A percentile compares a stretch with the other conserved stretches of the same genome.
phyloP scores from a whole-genome alignment of 1,139 yeast genomes.

The Torulaspora globosa region DNA sequence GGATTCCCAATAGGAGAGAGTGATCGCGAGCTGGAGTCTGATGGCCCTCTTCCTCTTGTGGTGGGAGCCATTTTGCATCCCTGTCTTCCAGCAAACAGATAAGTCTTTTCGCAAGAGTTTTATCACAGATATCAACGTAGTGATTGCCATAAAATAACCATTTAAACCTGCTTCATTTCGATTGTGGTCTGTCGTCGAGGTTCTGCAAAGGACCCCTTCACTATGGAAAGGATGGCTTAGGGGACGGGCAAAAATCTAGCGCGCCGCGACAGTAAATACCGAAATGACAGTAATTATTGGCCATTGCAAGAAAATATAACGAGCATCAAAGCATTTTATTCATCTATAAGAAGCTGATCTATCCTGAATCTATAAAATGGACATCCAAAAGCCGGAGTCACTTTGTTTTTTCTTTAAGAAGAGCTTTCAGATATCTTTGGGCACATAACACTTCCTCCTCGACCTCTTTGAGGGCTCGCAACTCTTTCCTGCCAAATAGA shows the following conservation, averaged over 20 bases:
- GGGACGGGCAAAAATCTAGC: not conserved
- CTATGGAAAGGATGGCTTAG: not conserved
- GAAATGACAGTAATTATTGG: not conserved
- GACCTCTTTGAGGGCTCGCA: constrained; percentile 71
- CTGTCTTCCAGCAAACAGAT: not conserved
- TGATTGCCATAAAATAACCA: too few species aligned
- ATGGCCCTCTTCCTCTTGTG: constrained; percentile 1
- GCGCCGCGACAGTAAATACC: constrained; percentile 4
- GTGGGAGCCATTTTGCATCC: not conserved
- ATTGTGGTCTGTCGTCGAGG: not conserved
- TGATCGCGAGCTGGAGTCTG: not conserved
- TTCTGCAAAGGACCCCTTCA: not conserved
- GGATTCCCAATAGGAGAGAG: constrained; percentile 1
- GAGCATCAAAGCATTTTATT: not conserved
- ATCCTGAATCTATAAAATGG: not conserved
- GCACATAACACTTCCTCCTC: constrained; percentile 54
- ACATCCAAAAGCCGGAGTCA: not conserved
- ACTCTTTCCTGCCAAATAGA: constrained; percentile 74
- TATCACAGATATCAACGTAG: too few species aligned
- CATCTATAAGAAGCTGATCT: not conserved
- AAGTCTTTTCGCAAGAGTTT: not conserved
- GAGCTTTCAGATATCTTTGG: constrained; percentile 21
- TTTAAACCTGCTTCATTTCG: not conserved
- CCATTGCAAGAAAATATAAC: too few species aligned
- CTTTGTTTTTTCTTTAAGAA: constrained; percentile 14